Conservation (phyloP, 2,329 filamentous ascomycete species). For the Orbilia oligospora region DNA sequence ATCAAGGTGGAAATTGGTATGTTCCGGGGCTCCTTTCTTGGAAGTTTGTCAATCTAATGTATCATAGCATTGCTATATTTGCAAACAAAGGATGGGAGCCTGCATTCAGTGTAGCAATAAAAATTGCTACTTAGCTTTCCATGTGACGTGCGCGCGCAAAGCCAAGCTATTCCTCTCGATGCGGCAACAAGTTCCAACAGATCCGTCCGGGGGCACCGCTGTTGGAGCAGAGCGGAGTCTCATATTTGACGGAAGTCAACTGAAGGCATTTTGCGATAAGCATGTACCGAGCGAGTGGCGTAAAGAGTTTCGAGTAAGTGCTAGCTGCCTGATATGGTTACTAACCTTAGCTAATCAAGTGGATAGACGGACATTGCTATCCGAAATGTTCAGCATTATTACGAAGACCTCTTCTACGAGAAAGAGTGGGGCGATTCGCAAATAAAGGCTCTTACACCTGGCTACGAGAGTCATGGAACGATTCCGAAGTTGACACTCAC, state of each 20-base stretch:
- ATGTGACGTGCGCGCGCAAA: slow-evolving; percentile 93
- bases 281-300: slow-evolving; percentile 92
- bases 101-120: slow-evolving; percentile 99
- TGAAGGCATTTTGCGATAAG: slow-evolving; percentile 96
- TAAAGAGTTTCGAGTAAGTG: slow-evolving; percentile 81
- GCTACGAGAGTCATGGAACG: slow-evolving; percentile 65
- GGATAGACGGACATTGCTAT: slow-evolving; percentile 75
- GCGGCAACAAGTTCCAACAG: slow-evolving; percentile 78
- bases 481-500: slow-evolving; percentile 72
- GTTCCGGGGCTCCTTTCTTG: slow-evolving; percentile 50
- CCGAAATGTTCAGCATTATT: slow-evolving; percentile 86
- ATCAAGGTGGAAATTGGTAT: slow-evolving; percentile 85
- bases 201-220: slow-evolving; percentile 80
- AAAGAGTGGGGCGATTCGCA: slow-evolving; percentile 94
- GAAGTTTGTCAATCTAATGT: slow-evolving; percentile 12
- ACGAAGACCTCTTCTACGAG: slow-evolving; percentile 88
- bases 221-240: slow-evolving; percentile 70
- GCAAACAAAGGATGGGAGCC: slow-evolving; percentile 96
- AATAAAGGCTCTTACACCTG: slow-evolving; percentile 78
- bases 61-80: slow-evolving; percentile 84
- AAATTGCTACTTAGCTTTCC: slow-evolving; percentile 95
- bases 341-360: background rate
- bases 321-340: background rate
- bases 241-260: slow-evolving; percentile 64
- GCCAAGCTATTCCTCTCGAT: slow-evolving; percentile 93